A percentile compares a stretch with the other conserved stretches of the same genome.
Evolutionary conservation across 2,329 filamentous ascomycete species (phyloP).

Genomic region (Boeremia exigua): DNA sequence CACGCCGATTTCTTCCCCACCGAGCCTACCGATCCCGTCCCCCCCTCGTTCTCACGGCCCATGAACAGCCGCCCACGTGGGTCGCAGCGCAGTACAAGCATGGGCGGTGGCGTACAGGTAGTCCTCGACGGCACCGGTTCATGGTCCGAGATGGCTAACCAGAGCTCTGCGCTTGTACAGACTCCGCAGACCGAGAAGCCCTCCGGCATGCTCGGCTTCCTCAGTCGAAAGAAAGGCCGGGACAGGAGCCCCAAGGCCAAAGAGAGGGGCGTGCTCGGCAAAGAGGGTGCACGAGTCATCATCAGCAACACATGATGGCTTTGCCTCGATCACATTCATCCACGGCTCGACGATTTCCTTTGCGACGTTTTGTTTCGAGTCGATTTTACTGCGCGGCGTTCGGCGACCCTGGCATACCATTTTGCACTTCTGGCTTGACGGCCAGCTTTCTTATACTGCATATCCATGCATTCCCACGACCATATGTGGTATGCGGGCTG

Average conservation of each 20-base stretch:
- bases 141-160: conserved; percentile 89
- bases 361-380: conserved; percentile 27
- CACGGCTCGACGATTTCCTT: conserved; percentile 40
- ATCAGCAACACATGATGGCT: conserved; percentile 50
- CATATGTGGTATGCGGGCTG: conserved; percentile 21
- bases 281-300: conserved; percentile 80
- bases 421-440: conserved; percentile 20
- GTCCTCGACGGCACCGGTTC: conserved; percentile 87
- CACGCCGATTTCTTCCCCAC: conserved; percentile 44
- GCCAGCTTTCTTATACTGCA: conserved; percentile 21
- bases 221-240: conserved; percentile 86
- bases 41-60: conserved; percentile 47
- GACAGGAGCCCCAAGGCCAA: conserved; percentile 93
- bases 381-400: conserved; percentile 39
- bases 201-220: conserved; percentile 88
- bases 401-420: conserved; percentile 30
- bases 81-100: conserved; percentile 74
- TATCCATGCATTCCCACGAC: conserved; percentile 23
- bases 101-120: conserved; percentile 86
- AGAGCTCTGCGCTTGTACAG: conserved; percentile 73
- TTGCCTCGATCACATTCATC: conserved; percentile 1
- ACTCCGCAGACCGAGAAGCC: conserved; percentile 53
- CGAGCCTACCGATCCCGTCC: conserved; percentile 33
- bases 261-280: conserved; percentile 90
- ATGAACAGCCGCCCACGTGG: conserved; percentile 59